A percentile compares a stretch with the other conserved stretches of the same genome.
These are phyloP conservation scores for Fomitiporia mediterranea DNA, from an alignment of 1,284 basidiomycete species.

Conservation along the genomic window DNA sequence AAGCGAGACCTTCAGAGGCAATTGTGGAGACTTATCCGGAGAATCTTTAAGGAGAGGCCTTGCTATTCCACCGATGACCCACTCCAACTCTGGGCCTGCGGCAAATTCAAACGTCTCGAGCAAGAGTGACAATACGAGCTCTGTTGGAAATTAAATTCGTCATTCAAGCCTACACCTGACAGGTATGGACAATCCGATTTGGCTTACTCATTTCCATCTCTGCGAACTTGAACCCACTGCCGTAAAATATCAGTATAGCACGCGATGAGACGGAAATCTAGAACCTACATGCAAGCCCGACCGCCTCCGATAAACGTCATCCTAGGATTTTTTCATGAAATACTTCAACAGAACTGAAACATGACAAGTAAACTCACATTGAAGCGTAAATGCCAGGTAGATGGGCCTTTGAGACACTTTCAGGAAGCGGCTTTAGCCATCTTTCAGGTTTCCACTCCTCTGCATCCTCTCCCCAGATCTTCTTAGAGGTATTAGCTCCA, in stretches of 20 bases:
- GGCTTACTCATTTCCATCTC: conserved; percentile 20
- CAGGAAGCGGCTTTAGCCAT: conserved; percentile 14
- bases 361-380: conserved; percentile 6
- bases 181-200: no score
- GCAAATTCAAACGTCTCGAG: conserved; percentile 16
- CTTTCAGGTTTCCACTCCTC: conserved; percentile 24
- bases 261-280: background rate
- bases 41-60: conserved; percentile 5
- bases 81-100: conserved; percentile 9
- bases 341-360: background rate
- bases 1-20: conserved; percentile 12
- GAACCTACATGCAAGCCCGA: conserved; percentile 23
- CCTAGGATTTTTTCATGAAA: conserved; percentile 17
- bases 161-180: no score
- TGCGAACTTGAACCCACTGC: background rate
- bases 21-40: background rate
- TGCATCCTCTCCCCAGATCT: conserved; percentile 28
- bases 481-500: conserved; percentile 22
- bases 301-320: conserved; percentile 24
- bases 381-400: conserved; percentile 14
- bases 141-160: background rate
- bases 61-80: conserved; percentile 1
- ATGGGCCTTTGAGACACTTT: background rate
- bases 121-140: conserved; percentile 10
- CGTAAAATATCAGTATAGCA: background rate